phyloP scores from a whole-genome alignment of 1,284 basidiomycete genomes.

The Apiotrichum akiyoshidainum region DNA sequence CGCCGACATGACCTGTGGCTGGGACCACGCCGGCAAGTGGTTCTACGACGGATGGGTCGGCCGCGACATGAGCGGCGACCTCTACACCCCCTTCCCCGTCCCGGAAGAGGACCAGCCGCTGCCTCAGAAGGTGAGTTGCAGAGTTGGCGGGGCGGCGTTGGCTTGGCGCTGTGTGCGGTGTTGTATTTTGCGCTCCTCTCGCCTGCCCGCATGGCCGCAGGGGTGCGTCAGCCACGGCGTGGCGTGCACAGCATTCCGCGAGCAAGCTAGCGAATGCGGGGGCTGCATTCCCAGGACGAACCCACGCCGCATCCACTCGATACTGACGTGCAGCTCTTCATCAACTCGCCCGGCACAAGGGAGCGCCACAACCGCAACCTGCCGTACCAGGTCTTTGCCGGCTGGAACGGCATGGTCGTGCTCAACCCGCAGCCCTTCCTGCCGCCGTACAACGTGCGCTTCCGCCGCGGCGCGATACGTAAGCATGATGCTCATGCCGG shows the following conservation, averaged over 20 bases:
- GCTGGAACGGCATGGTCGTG: constrained; percentile 59
- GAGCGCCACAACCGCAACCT: constrained; percentile 38
- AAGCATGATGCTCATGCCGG: constrained; percentile 39
- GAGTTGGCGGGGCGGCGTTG: neutral
- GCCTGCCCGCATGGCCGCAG: no score
- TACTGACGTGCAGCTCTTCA: constrained; percentile 34
- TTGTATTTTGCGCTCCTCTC: no score
- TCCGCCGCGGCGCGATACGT: constrained; percentile 45
- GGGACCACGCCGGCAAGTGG: constrained; percentile 51
- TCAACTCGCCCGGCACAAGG: constrained; percentile 36
- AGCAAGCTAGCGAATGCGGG: no score
- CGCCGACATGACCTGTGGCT: constrained; percentile 52
- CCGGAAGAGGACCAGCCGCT: constrained; percentile 44
- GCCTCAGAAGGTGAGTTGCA: constrained; percentile 45
- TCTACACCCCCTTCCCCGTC: constrained; percentile 46
- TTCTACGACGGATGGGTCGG: constrained; percentile 55
- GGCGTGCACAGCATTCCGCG: no score
- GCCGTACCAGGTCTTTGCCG: constrained; percentile 53
- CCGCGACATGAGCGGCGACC: constrained; percentile 49
- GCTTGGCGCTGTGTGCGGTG: no score
- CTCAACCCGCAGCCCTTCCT: constrained; percentile 45
- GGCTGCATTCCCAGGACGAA: no score
- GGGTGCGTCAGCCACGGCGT: no score
- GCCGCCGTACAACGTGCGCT: constrained; percentile 43
- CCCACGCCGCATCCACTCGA: neutral